Percentiles rank a stretch among this genome's conserved stretches.
phyloP scores from a whole-genome alignment of 2,329 filamentous ascomycete genomes.

The Hirsutella minnesotensis region DNA sequence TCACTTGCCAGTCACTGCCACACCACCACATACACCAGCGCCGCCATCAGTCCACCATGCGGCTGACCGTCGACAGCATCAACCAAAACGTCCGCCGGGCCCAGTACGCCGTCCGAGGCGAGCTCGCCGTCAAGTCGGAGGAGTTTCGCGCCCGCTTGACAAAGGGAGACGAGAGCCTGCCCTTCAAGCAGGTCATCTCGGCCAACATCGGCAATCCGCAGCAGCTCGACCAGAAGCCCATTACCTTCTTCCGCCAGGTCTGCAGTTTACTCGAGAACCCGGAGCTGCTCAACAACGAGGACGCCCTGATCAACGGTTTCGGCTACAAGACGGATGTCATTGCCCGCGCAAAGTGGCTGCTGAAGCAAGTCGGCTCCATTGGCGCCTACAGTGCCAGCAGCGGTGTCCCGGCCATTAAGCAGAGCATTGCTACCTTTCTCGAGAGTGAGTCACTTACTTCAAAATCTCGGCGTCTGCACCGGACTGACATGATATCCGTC shows the following conservation, averaged over 20 bases:
- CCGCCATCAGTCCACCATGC: constrained; percentile 24
- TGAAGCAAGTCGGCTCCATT: constrained; percentile 78
- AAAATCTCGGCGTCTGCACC: no score
- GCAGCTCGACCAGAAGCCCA: constrained; percentile 96
- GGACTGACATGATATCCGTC: not conserved
- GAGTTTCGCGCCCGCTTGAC: constrained; percentile 68
- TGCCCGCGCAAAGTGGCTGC: constrained; percentile 66
- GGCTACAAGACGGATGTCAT: constrained; percentile 88
- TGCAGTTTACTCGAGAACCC: constrained; percentile 90
- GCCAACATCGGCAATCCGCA: constrained; percentile 99
- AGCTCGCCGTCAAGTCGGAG: constrained; percentile 88
- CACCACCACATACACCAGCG: constrained; percentile 2
- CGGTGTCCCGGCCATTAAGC: constrained; percentile 73
- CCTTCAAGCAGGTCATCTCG: constrained; percentile 84
- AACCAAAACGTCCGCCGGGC: constrained; percentile 80
- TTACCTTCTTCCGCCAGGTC: constrained; percentile 98
- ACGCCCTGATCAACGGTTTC: constrained; percentile 61
- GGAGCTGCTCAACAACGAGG: constrained; percentile 65
- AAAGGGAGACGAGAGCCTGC: constrained; percentile 48
- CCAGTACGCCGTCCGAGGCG: constrained; percentile 92
- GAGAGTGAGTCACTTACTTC: constrained; percentile 65
- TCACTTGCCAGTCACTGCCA: no score
- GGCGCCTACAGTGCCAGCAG: constrained; percentile 95
- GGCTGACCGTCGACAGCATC: constrained; percentile 74
- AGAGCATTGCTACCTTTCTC: constrained; percentile 87